A percentile compares a stretch with the other conserved stretches of the same genome.
Evolutionary conservation across 495 filamentous ascomycete genomes (phyloP).

Genomic region (Clohesyomyces aquaticus): DNA sequence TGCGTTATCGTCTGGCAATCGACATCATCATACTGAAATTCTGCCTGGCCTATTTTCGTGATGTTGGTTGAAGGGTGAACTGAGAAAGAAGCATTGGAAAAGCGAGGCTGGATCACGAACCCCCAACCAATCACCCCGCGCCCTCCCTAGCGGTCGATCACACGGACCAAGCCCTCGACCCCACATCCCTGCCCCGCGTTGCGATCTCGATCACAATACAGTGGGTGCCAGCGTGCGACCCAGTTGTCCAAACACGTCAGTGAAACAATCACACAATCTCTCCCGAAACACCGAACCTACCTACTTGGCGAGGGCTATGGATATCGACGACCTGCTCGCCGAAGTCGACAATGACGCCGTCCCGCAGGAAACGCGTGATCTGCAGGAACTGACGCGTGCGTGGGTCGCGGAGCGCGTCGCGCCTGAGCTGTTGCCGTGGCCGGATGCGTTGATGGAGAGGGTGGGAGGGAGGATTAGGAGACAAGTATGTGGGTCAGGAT

Average conservation of each 20-base stretch:
- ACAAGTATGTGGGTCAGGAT: slow-evolving; percentile 55
- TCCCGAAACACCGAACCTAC: too few species aligned
- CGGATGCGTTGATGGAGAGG: slow-evolving; percentile 69
- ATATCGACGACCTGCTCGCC: slow-evolving; percentile 43
- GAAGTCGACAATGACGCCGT: slow-evolving; percentile 28
- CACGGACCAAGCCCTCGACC: not conserved
- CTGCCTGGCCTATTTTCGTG: not conserved
- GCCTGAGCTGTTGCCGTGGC: slow-evolving; percentile 78
- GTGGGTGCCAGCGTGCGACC: too few species aligned
- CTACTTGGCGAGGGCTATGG: too few species aligned
- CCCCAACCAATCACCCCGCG: slow-evolving; percentile 24
- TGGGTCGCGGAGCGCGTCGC: slow-evolving; percentile 92
- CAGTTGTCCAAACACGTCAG: too few species aligned
- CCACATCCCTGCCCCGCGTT: slow-evolving; percentile 29
- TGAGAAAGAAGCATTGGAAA: too few species aligned
- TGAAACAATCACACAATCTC: too few species aligned
- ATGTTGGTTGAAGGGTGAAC: too few species aligned
- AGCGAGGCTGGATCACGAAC: not conserved
- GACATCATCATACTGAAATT: slow-evolving; percentile 16
- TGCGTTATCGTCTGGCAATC: slow-evolving; percentile 21
- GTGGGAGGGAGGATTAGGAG: slow-evolving; percentile 72
- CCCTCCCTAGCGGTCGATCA: slow-evolving; percentile 19
- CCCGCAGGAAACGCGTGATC: slow-evolving; percentile 55
- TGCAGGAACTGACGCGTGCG: slow-evolving; percentile 85
- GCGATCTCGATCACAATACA: not conserved